A percentile compares a stretch with the other conserved stretches of the same genome.
Evolutionary conservation across 208 protist species (phyloP).

Genomic region (Leishmania martiniquensis): DNA sequence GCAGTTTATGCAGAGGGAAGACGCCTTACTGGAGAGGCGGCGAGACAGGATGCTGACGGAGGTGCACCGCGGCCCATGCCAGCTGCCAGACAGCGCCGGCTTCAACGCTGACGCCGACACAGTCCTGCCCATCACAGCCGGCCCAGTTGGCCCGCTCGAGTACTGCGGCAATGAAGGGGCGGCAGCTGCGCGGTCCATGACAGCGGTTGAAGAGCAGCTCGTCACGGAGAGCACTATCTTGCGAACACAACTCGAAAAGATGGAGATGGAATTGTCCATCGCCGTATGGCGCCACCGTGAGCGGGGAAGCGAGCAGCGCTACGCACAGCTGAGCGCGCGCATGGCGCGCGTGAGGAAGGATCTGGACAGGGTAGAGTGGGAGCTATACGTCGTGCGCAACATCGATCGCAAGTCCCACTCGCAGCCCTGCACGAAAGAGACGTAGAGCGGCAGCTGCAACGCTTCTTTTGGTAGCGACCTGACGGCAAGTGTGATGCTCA

Average conservation of each 20-base stretch:
- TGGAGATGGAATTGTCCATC: constrained; percentile 48
- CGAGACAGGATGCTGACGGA: constrained; percentile 7
- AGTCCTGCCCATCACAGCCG: constrained; percentile 10
- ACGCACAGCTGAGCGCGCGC: constrained; percentile 46
- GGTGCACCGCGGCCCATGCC: constrained; percentile 24
- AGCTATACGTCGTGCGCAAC: constrained; percentile 39
- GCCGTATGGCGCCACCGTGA: constrained; percentile 30
- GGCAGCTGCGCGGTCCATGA: constrained; percentile 12
- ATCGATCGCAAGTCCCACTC: constrained; percentile 23
- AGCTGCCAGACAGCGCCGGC: not conserved
- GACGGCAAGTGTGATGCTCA: not conserved
- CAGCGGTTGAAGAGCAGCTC: constrained; percentile 45
- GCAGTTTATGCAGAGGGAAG: constrained; percentile 39
- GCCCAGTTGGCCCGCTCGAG: not conserved
- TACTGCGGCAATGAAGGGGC: not conserved
- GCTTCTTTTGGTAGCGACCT: not conserved
- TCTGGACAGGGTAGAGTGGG: constrained; percentile 43
- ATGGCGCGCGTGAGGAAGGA: constrained; percentile 51
- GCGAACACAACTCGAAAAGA: constrained; percentile 47
- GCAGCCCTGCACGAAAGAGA: not conserved
- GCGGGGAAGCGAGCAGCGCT: constrained; percentile 46
- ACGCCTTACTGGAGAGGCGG: constrained; percentile 31
- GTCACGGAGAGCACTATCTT: constrained; percentile 35
- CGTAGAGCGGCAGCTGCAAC: not conserved
- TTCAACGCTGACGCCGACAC: not conserved